Evolutionary conservation across 495 filamentous ascomycete species (phyloP).

Genomic region (Tuber melanosporum): DNA sequence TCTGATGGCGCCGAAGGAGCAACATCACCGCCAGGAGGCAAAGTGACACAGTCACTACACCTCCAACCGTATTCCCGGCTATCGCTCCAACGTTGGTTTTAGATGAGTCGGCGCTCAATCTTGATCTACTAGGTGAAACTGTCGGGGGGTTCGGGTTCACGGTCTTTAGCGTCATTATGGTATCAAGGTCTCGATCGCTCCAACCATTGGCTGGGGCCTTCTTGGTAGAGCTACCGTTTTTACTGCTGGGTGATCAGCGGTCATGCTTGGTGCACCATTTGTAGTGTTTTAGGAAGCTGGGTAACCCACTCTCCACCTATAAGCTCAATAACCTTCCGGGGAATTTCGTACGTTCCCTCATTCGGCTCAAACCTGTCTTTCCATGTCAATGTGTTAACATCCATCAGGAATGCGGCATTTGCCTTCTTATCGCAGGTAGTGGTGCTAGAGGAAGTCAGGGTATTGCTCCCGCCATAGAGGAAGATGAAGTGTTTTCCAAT

Average conservation of each 20-base stretch:
- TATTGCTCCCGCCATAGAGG: constrained; percentile 17
- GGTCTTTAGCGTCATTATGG: no score
- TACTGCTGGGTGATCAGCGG: neutral
- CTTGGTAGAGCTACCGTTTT: neutral
- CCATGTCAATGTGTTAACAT: constrained; percentile 12
- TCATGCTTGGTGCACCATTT: neutral
- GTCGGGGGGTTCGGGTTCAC: no score
- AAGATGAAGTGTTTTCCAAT: constrained; percentile 19
- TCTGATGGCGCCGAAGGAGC: no score
- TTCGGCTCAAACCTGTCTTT: constrained; percentile 5
- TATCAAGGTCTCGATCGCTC: neutral
- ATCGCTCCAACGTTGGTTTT: no score
- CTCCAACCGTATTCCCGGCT: no score
- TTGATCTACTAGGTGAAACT: no score
- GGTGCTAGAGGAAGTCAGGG: no score
- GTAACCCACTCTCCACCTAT: neutral
- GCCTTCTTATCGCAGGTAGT: constrained; percentile 9
- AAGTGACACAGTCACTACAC: no score
- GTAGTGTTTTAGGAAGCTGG: neutral
- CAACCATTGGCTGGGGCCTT: neutral
- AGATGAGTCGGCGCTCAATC: no score
- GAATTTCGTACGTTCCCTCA: neutral
- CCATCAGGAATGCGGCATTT: constrained; percentile 9
- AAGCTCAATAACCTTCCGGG: neutral
- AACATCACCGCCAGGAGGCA: no score